Evolutionary conservation across 495 filamentous ascomycete genomes (phyloP), one percentile per base, ranked within the genome.

Genomic region (Cercophora samala): DNA sequence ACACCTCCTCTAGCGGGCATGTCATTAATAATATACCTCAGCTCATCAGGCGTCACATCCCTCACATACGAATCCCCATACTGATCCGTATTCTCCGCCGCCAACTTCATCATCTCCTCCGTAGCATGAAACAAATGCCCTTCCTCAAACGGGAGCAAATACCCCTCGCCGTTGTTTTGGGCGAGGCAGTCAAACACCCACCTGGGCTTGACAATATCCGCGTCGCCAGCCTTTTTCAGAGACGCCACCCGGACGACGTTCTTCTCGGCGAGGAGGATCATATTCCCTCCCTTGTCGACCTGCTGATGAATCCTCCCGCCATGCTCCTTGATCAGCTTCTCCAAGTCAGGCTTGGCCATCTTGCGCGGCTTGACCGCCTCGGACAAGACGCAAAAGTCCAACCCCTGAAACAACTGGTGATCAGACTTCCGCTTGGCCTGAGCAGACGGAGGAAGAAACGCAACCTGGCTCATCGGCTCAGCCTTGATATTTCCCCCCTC

Each of bases 131-230:
- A 82, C 65, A 83, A 75, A 67, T 87, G 90, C 70, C 82, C 81
- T 5, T 88, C 86, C 61, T 76, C 74, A 26, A 76, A 76, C 11
- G 74, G 72, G 61, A 81, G 83, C 65, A 81, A 79, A 68, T 85
- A 89, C 58, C 84, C 84, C 8, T 83, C 84, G 24, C 84, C 76
- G 8, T 83, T 81, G 15, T 78, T 79, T 72, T 95, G 91, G 15
- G 82, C 79, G 61, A 92, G 83, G 69, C 91, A 95, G 74, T 97
- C 93, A 37, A 93, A 81, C 13, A 97, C 77, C 95, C 95, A 99
- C 17, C 83, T 84, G 5, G 93, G 91, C 21, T 87, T 85, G 52
- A 97, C 82, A 65, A 98, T 88, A 67, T 92, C 87, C 23, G 81
- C 77, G 2, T 87, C 80, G 19, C 86, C 89, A 5, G 78, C 80